phyloP scores from a whole-genome alignment of 164 flowering plant species.

The Chloranthus sessilifolius region DNA sequence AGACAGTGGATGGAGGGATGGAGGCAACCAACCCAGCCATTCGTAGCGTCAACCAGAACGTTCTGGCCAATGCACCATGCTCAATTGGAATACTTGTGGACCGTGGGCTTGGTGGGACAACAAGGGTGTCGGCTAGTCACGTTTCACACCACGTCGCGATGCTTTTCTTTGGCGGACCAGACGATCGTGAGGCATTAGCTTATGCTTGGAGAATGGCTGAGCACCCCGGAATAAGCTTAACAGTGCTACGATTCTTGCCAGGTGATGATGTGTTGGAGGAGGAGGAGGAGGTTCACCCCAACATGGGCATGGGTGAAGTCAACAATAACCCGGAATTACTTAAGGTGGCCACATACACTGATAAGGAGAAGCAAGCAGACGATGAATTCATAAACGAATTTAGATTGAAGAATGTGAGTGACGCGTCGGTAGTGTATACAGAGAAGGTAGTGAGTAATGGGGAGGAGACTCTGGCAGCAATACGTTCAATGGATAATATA shows the following conservation, averaged over 20 bases:
- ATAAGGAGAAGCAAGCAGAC: constrained; percentile 13
- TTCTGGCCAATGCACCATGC: constrained; percentile 19
- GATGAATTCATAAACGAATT: constrained; percentile 12
- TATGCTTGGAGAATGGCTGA: constrained; percentile 15
- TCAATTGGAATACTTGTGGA: constrained; percentile 24
- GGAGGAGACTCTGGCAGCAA: constrained; percentile 17
- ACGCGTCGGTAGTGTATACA: constrained; percentile 9
- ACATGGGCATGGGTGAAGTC: neutral
- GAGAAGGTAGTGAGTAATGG: constrained; percentile 17
- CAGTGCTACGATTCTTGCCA: constrained; percentile 10
- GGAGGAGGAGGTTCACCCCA: too few species aligned
- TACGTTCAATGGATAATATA: constrained; percentile 9
- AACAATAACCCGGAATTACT: neutral
- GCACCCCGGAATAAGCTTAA: constrained; percentile 13
- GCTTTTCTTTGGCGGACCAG: constrained; percentile 23
- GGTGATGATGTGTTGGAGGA: neutral
- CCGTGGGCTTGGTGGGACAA: constrained; percentile 19
- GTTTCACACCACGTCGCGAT: constrained; percentile 15
- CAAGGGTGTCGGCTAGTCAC: constrained; percentile 10
- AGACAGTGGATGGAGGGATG: constrained; percentile 26
- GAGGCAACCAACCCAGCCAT: constrained; percentile 22
- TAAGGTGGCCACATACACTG: neutral
- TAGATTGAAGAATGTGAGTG: constrained; percentile 8
- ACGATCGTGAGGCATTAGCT: constrained; percentile 18
- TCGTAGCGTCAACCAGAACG: constrained; percentile 20